A percentile compares a stretch with the other conserved stretches of the same genome.
These are phyloP conservation scores for Blastobotrys buckinghamii DNA, from an alignment of 1,139 yeast genomes.

Conservation along the genomic window DNA sequence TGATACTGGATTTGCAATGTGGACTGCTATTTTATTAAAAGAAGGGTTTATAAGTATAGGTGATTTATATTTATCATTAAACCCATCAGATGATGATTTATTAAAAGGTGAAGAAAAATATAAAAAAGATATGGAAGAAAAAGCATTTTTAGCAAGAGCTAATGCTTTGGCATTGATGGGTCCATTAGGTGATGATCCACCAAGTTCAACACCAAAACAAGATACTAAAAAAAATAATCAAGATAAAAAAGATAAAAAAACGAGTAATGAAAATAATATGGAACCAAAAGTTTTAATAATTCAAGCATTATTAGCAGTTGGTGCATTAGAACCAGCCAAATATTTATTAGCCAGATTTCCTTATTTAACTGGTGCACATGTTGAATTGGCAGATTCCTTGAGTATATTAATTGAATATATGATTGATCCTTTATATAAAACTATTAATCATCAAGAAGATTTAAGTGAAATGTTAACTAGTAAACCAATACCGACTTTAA, in stretches of 20 bases:
- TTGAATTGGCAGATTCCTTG: conserved; percentile 46
- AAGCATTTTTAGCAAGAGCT: conserved; percentile 59
- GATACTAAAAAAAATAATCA: conserved; percentile 15
- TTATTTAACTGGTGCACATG: conserved; percentile 51
- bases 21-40: conserved; percentile 54
- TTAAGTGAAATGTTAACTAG: not conserved
- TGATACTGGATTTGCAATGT: conserved; percentile 34
- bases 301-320: conserved; percentile 51
- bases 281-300: conserved; percentile 41
- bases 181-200: conserved; percentile 58
- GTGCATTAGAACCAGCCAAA: conserved; percentile 59
- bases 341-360: conserved; percentile 60
- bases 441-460: not conserved
- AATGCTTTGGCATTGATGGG: conserved; percentile 87
- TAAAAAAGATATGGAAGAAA: conserved; percentile 51
- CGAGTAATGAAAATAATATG: conserved; percentile 8
- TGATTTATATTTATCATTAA: conserved; percentile 51
- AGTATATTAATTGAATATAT: conserved; percentile 44
- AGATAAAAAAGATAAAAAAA: conserved; percentile 11
- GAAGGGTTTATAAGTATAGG: conserved; percentile 65
- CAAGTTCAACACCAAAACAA: conserved; percentile 11
- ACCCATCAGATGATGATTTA: conserved; percentile 40
- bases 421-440: conserved; percentile 46
- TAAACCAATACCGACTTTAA: not conserved
- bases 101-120: conserved; percentile 44